Conservation (phyloP, 108 stramenopile genomes). For the Seminavis robusta region DNA sequence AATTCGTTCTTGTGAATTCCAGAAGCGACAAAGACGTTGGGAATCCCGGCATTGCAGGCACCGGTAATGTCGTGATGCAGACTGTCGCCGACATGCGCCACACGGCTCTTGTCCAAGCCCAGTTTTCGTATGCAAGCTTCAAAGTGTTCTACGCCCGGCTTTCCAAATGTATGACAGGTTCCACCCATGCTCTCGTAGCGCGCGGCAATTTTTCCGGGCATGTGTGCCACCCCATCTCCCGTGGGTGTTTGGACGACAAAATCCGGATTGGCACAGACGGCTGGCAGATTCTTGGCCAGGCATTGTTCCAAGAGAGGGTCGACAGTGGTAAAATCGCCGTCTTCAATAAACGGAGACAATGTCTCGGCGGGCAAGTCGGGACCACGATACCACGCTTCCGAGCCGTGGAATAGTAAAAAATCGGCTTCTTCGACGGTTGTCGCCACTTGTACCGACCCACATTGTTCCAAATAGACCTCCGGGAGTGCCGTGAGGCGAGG, state of each 20-base stretch:
- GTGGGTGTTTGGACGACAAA: conserved; percentile 41
- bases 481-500: conserved; percentile 39
- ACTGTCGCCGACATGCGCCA: conserved; percentile 85
- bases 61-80: conserved; percentile 88
- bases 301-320: conserved; percentile 45
- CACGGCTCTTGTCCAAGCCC: conserved; percentile 18
- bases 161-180: conserved; percentile 52
- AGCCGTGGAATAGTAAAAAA: conserved; percentile 65
- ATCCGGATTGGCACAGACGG: conserved; percentile 84
- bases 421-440: conserved; percentile 63
- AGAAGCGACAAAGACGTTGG: conserved; percentile 61
- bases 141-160: conserved; percentile 68
- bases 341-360: conserved; percentile 8
- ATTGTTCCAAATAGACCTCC: conserved; percentile 46
- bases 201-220: conserved; percentile 76
- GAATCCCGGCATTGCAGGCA: conserved; percentile 64
- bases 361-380: background rate
- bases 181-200: conserved; percentile 51
- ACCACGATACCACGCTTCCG: conserved; percentile 36
- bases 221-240: conserved; percentile 49
- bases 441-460: conserved; percentile 49
- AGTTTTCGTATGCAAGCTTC: conserved; percentile 48
- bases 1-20: conserved; percentile 70
- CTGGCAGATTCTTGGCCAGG: conserved; percentile 44
- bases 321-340: conserved; percentile 13